Evolutionary conservation across 306 rosid species (phyloP), one percentile per base, ranked within the genome.

Genomic region (Vigna mungo): DNA sequence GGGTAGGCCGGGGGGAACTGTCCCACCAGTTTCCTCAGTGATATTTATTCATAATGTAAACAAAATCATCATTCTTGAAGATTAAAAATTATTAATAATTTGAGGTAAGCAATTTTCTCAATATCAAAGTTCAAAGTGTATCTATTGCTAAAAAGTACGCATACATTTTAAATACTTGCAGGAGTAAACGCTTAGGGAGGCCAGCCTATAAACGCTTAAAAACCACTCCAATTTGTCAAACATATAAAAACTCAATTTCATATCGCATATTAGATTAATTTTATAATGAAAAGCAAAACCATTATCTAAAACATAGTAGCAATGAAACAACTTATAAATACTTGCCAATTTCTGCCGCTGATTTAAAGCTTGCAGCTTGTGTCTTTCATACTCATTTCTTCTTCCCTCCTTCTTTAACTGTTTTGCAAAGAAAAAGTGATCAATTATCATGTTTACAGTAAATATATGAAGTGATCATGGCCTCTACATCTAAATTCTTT

Each of bases 311-410:
- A 67, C 48, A 67, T 41, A 59, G 63, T 52, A 67, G 27, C 60
- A 43, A 79, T 71, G 30, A 16, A 59, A 72, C 58, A 77, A 66
- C 48, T 46, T 64, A 7, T 55, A 83, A 76, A 80, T 67, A 75
- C 88, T 84, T 75, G 93, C 99, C 98, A 96, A 78, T 90, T 93
- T 96, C 88, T 96, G 99, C 78, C 98, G 97, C 81, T 93, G 99
- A 85, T 96, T 96, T 82, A 96, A 86, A 68, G 99, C 94, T 84
- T 96, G 99, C 81, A 96, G 94, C 84, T 96, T 96, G 84, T 93
- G 98, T 86, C 97, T 89, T 91, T 96, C 99, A 85, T 92, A 93
- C 87, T 96, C 99, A 85, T 91, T 96, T 88, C 89, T 93, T 84
- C 99, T 92, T 71, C 99, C 99, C 85, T 96, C 99, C 83, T 96